These are phyloP conservation scores for Penicillium brevicompactum DNA, from an alignment of 2,329 filamentous ascomycete species.

Conservation along the genomic window DNA sequence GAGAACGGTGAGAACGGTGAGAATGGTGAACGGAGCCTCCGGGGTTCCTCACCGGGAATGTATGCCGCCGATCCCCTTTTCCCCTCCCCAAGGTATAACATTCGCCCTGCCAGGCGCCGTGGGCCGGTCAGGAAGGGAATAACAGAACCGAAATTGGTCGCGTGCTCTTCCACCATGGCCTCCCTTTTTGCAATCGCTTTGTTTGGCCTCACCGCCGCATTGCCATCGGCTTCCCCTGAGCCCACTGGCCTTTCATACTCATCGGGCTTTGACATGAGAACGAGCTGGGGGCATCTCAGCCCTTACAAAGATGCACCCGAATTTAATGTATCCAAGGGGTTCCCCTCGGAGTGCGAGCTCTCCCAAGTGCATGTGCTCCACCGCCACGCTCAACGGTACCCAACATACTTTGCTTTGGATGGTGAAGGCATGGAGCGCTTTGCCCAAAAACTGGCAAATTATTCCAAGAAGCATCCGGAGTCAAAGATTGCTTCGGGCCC, in stretches of 20 bases:
- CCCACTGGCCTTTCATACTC: constrained; percentile 28
- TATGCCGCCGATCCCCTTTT: neutral
- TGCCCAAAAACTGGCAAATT: constrained; percentile 51
- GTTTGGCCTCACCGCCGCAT: constrained; percentile 10
- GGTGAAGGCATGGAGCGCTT: constrained; percentile 53
- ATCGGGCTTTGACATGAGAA: constrained; percentile 32
- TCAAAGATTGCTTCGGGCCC: constrained; percentile 47
- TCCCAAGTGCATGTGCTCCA: constrained; percentile 57
- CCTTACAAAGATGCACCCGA: constrained; percentile 26
- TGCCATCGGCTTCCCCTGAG: constrained; percentile 4
- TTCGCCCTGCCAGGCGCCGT: neutral
- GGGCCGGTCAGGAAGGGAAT: neutral
- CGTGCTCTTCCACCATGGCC: constrained; percentile 1
- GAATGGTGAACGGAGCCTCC: neutral
- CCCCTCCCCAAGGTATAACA: neutral
- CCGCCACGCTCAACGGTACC: constrained; percentile 58
- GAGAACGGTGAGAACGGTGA: neutral
- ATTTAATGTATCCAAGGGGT: constrained; percentile 38
- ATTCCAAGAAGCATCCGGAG: constrained; percentile 39
- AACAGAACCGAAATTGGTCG: neutral
- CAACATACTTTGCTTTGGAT: constrained; percentile 50
- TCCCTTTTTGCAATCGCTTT: neutral
- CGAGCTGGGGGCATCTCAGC: constrained; percentile 32
- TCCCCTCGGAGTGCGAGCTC: constrained; percentile 58
- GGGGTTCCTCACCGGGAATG: neutral